phyloP scores from a whole-genome alignment of 2,329 filamentous ascomycete species.

The Cordyceps fumosorosea region DNA sequence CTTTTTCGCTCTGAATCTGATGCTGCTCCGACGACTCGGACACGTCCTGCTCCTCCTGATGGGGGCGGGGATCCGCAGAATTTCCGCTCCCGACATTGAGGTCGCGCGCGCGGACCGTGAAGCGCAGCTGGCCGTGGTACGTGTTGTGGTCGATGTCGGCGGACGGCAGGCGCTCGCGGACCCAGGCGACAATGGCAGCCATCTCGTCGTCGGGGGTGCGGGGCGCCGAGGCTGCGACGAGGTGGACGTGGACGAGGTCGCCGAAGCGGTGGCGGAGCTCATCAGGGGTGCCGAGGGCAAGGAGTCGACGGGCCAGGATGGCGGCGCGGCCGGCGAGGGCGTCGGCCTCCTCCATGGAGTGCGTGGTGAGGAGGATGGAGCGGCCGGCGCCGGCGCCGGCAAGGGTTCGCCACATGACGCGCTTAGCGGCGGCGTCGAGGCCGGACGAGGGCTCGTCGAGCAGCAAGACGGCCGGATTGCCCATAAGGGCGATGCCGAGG shows the following conservation, averaged over 20 bases:
- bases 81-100: conserved; percentile 17
- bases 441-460: conserved; percentile 86
- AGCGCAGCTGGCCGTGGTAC: conserved; percentile 84
- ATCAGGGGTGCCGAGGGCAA: conserved; percentile 73
- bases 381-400: conserved; percentile 66
- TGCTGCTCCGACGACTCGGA: background rate
- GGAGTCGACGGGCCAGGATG: conserved; percentile 79
- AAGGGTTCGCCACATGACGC: conserved; percentile 88
- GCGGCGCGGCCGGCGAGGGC: conserved; percentile 77
- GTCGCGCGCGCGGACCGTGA: conserved; percentile 58
- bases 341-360: conserved; percentile 93
- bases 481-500: conserved; percentile 85
- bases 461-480: conserved; percentile 78
- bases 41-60: conserved; percentile 18
- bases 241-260: conserved; percentile 71
- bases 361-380: conserved; percentile 83
- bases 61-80: background rate
- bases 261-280: conserved; percentile 69
- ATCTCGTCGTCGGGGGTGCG: conserved; percentile 66
- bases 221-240: conserved; percentile 70
- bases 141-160: conserved; percentile 66
- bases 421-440: conserved; percentile 84
- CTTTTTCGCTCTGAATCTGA: background rate
- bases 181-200: conserved; percentile 58
- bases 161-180: conserved; percentile 51